Evolutionary conservation across 2,329 filamentous ascomycete species (phyloP), one percentile per base, ranked within the genome.

Genomic region (Xylaria multiplex): DNA sequence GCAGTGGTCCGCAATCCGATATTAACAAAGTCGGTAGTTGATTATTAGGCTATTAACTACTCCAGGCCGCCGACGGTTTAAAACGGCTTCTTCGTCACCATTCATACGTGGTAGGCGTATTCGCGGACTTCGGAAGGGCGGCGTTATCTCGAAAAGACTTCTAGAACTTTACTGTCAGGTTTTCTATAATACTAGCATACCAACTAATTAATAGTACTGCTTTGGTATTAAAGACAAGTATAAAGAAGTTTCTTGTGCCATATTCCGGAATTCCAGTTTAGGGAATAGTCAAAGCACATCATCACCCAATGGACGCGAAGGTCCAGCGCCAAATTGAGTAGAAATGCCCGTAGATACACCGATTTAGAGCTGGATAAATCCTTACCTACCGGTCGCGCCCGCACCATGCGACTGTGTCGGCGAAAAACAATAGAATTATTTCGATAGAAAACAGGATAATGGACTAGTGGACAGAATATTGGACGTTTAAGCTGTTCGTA

Each of bases 21-120:
- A 59, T 52, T 53, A 52, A 59, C 14, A 53, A n/a, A 24, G 40
- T 30, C 55, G 55, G 61, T 59, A 64, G 54, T 64, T 53, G 48
- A 30, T 32, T 50, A 62, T 62, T 62, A 62, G 60, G 43, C 60
- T 62, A 62, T 62, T 52, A 40, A 32, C 2, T 35, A 48, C n/a
- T 48, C 40, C 22, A 40, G 42, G 42, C 19, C 45, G 4, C 24
- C n/a, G 11, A 37, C 8, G 11, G 35, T 37, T 13, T 37, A 11
- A n/a, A 46, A n/a, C 19, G 16, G 14, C 16, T 27, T n/a, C 9
- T 13, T 30, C 0, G 13, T 30, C 24, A 11, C 16, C 7, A 40
- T 16, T n/a, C 30, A 5, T 19, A n/a, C 9, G 53, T 11, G 13
- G 30, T 27, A 11, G 7, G 2, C 11, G 14, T 13, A 16, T 8